Percentiles rank a stretch among this genome's conserved stretches.
phyloP scores from a whole-genome alignment of 495 filamentous ascomycete genomes.

The Talaromyces liani region DNA sequence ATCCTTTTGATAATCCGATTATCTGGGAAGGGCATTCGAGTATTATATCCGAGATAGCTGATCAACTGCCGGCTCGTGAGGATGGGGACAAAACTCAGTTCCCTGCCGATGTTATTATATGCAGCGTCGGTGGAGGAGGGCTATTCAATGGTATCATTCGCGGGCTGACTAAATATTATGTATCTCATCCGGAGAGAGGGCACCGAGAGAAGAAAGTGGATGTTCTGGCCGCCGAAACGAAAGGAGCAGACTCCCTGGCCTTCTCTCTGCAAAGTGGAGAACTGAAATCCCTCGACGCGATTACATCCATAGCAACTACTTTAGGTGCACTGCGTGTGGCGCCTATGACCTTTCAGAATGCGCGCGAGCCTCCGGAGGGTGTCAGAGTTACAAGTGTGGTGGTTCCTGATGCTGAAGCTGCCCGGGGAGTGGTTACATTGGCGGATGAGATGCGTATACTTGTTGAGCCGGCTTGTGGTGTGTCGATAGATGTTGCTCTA shows the following conservation, averaged over 20 bases:
- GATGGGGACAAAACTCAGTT: constrained; percentile 12
- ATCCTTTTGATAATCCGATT: constrained; percentile 74
- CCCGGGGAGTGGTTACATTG: constrained; percentile 59
- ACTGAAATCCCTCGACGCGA: constrained; percentile 54
- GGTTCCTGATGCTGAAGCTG: constrained; percentile 70
- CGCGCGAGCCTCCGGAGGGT: constrained; percentile 23
- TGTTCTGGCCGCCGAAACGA: constrained; percentile 72
- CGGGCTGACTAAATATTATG: constrained; percentile 49
- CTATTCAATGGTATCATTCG: constrained; percentile 69
- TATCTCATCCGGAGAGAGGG: constrained; percentile 5
- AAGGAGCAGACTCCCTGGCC: constrained; percentile 63
- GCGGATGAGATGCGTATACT: constrained; percentile 70
- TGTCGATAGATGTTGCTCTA: constrained; percentile 49
- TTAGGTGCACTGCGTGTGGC: constrained; percentile 69
- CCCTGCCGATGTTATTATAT: constrained; percentile 60
- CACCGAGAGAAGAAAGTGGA: constrained; percentile 24
- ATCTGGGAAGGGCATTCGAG: constrained; percentile 70
- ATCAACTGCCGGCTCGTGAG: constrained; percentile 37
- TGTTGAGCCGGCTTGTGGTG: constrained; percentile 80
- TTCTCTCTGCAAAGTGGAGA: constrained; percentile 46
- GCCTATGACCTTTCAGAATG: constrained; percentile 57
- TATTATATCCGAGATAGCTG: constrained; percentile 62
- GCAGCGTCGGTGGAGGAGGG: constrained; percentile 82
- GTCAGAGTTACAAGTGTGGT: constrained; percentile 54
- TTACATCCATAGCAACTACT: constrained; percentile 70